Evolutionary conservation across 139 green algal species (phyloP), one percentile per base, ranked within the genome.

Genomic region (Chlamydomonas incerta): DNA sequence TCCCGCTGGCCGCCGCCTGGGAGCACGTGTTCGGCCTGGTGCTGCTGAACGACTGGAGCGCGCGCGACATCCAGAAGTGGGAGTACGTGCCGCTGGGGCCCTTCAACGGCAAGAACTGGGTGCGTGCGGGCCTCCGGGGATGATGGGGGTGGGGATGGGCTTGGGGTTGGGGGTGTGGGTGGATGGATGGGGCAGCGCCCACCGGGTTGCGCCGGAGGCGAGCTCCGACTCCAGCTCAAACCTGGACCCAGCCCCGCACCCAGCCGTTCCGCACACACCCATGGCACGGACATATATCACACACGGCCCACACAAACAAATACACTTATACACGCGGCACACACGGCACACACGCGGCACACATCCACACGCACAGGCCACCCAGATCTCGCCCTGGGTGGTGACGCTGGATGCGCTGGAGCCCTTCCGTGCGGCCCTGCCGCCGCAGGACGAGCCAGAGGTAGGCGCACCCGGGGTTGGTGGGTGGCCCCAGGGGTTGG

Each of bases 1-100:
- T 99, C 21, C 24, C 62, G 5, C 72, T 94, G 1, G 90, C 91
- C 23, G n/a, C 90, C 11, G 97, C 97, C 0, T 60, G 41, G 5
- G 58, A 93, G 46, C 91, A 95, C 80, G 95, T 99, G n/a, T 99
- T 99, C 90, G 97, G 97, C 3, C 86, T 97, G 63, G 92, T 98
- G 76, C 91, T 99, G 41, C 80, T 99, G 68, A 99, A 99, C 87
- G 97, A 99, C 92, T 99, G 97, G 97, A 97, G 91, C 76, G 96
- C 97, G 1, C 90, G 97, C 1, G 97, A 99, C 89, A 93, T 99
- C 4, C 97, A 99, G 89, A 91, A 92, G 67, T 99, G 96, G 96
- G 97, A 99, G 94, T 96, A 94, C 35, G 92, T 97, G 50, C 97
- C 97, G 0, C 88, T 99, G 52, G 97, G 97, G 10, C 97, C 97